phyloP scores from a whole-genome alignment of 2,329 filamentous ascomycete genomes.

The Colletotrichum magnum region DNA sequence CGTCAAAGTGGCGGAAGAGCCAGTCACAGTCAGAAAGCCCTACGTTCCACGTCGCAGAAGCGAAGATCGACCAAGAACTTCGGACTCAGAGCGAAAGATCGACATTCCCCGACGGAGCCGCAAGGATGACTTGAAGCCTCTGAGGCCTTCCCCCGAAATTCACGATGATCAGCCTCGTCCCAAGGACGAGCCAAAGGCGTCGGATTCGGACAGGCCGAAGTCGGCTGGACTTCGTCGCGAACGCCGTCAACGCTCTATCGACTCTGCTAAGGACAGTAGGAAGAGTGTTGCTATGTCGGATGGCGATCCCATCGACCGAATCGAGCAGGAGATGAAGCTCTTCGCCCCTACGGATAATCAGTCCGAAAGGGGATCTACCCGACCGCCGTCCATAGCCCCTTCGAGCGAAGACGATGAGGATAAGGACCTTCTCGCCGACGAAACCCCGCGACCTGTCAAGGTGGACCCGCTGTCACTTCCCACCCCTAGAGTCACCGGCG shows the following conservation, averaged over 20 bases:
- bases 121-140: conserved; percentile 1
- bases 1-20: not conserved
- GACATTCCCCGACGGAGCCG: not conserved
- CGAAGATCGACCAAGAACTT: conserved; percentile 14
- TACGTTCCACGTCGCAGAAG: conserved; percentile 7
- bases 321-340: conserved; percentile 69
- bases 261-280: conserved; percentile 64
- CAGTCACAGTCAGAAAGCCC: not conserved
- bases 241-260: conserved; percentile 58
- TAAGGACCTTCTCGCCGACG: conserved; percentile 50
- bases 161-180: conserved; percentile 1
- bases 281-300: conserved; percentile 63
- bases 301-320: conserved; percentile 68
- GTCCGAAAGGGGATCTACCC: conserved; percentile 68
- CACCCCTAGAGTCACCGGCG: conserved; percentile 68
- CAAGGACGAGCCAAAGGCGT: conserved; percentile 3
- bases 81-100: not conserved
- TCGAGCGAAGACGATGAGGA: conserved; percentile 51
- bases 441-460: conserved; percentile 63
- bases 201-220: conserved; percentile 46
- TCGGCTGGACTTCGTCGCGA: conserved; percentile 58
- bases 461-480: conserved; percentile 63
- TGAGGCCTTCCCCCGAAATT: not conserved
- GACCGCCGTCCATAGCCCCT: conserved; percentile 62
- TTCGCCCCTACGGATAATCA: conserved; percentile 69